A percentile compares a stretch with the other conserved stretches of the same genome.
These are phyloP conservation scores for Ichthyophthirius multifiliis DNA, from an alignment of 169 alveolate species.

Conservation along the genomic window DNA sequence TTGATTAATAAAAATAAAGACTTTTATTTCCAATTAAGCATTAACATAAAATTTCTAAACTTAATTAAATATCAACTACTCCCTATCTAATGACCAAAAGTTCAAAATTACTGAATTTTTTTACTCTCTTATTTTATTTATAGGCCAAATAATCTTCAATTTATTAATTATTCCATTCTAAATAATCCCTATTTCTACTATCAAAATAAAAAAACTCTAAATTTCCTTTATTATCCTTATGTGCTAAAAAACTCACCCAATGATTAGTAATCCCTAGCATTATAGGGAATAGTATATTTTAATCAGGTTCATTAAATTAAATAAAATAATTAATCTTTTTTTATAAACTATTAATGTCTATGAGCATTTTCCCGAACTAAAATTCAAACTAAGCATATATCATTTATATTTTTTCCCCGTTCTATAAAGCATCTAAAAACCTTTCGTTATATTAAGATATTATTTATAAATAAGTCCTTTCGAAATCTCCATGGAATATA, in stretches of 20 bases:
- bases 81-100: not conserved
- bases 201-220: constrained; percentile 22
- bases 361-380: not conserved
- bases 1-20: not conserved
- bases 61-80: not conserved
- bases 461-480: constrained; percentile 7
- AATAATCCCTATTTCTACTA: constrained; percentile 34
- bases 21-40: not conserved
- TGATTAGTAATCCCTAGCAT: constrained; percentile 44
- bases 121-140: constrained; percentile 10
- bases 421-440: not conserved
- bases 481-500: constrained; percentile 32
- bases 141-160: not conserved
- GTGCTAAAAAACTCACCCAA: constrained; percentile 28
- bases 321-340: not conserved
- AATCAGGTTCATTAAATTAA: not conserved
- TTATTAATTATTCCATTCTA: constrained; percentile 19
- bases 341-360: not conserved
- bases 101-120: not conserved
- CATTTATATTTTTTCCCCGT: not conserved
- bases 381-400: not conserved
- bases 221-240: constrained; percentile 3
- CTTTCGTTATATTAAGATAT: not conserved
- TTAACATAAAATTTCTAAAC: not conserved
- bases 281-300: not conserved